Conservation (phyloP, 495 filamentous ascomycete species). For the Eremomyces bilateralis region DNA sequence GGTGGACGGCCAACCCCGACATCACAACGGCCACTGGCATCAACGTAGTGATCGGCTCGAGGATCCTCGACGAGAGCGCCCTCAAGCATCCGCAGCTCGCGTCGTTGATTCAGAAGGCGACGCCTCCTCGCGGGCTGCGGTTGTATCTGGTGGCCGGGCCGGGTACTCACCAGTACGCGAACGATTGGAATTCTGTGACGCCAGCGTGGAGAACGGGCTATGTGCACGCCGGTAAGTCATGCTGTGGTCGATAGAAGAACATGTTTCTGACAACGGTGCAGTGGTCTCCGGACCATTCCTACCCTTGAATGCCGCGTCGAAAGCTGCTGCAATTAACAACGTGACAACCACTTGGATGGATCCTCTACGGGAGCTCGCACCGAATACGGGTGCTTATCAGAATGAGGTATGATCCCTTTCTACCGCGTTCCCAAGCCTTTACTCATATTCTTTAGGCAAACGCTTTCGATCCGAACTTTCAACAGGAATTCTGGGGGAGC, state of each 20-base stretch:
- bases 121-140: neutral
- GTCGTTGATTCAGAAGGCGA: neutral
- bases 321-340: neutral
- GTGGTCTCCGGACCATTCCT: neutral
- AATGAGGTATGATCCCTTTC: constrained; percentile 8
- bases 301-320: neutral
- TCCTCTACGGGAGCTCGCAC: constrained; percentile 7
- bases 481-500: constrained; percentile 37
- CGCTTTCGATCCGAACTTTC: constrained; percentile 39
- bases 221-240: neutral
- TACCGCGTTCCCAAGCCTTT: neutral
- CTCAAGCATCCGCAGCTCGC: neutral
- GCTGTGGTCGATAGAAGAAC: neutral
- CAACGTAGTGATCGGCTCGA: neutral
- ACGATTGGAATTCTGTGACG: neutral
- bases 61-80: neutral
- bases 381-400: constrained; percentile 10
- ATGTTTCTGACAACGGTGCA: neutral
- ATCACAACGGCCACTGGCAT: neutral
- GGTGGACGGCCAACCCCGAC: neutral
- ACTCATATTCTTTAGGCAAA: constrained; percentile 27
- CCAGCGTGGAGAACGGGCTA: constrained; percentile 1
- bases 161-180: neutral
- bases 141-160: neutral
- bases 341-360: neutral